Percentiles rank a stretch among this genome's conserved stretches.
Conservation (phyloP, 2,329 filamentous ascomycete genomes). For the Bipolaris sorokiniana region DNA sequence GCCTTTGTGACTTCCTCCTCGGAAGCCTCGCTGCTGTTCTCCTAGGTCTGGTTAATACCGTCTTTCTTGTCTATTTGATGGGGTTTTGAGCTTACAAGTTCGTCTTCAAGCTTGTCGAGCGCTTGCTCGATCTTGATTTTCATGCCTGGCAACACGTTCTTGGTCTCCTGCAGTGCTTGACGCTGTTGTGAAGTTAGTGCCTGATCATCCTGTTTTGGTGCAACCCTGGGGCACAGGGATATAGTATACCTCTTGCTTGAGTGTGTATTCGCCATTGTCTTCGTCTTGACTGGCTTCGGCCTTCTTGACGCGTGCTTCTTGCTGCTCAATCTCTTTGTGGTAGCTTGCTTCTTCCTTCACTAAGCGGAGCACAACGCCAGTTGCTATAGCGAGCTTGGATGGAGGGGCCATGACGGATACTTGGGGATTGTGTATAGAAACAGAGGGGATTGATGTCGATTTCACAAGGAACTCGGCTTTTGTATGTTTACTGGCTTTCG, state of each 20-base stretch:
- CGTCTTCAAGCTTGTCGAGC: slow-evolving; percentile 73
- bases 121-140: slow-evolving; percentile 74
- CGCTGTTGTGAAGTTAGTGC: slow-evolving; percentile 58
- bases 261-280: slow-evolving; percentile 75
- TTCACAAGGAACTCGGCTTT: background rate
- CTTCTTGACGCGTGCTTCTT: slow-evolving; percentile 73
- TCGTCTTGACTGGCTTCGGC: slow-evolving; percentile 68
- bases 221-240: too few species aligned
- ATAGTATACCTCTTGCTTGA: slow-evolving; percentile 80
- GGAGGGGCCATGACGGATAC: slow-evolving; percentile 71
- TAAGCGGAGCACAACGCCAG: slow-evolving; percentile 78
- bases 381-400: slow-evolving; percentile 77
- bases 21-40: slow-evolving; percentile 49
- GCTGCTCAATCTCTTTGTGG: slow-evolving; percentile 79
- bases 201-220: background rate
- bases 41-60: slow-evolving; percentile 33
- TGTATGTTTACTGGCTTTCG: slow-evolving; percentile 4
- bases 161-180: slow-evolving; percentile 85
- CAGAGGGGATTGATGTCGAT: background rate
- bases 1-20: slow-evolving; percentile 56
- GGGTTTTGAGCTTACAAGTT: slow-evolving; percentile 65
- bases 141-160: slow-evolving; percentile 77
- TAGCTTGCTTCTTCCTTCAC: slow-evolving; percentile 93
- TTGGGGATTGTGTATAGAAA: background rate
- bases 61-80: slow-evolving; percentile 16